Evolutionary conservation across 805 yeast genomes (phyloP), one percentile per base, ranked within the genome.

Genomic region (Saturnispora zaruensis): DNA sequence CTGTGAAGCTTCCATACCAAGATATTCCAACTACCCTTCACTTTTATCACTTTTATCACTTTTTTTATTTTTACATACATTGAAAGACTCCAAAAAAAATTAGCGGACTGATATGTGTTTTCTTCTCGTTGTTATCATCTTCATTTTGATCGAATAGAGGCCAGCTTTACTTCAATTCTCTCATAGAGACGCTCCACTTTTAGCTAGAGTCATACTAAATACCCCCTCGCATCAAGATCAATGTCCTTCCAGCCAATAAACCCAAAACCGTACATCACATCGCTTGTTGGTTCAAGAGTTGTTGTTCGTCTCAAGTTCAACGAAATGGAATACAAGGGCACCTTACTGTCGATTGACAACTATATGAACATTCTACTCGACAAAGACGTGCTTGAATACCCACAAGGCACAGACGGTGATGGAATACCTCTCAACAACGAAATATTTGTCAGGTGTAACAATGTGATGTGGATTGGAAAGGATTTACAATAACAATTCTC

Each of bases 291-390:
- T 50, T 75, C 82, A 51, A 73, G 69, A 32, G 89, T 91, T 11
- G 69, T 81, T 11, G 91, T 93, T 20, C 78, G 89, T 51, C 75
- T 93, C 54, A 93, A 93, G 64, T 93, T 96, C 84, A 91, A 89
- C 61, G 78, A 78, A 55, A 85, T 96, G 9, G 95, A 89, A 64
- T 93, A 93, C 66, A 77, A 71, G 52, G 99, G 99, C 1, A 76
- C 66, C 20, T 73, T 93, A 41, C 67, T 81, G 4, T 80, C 96
- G 1, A 84, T 87, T 23, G 99, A 93, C 63, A 86, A 87, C 59
- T 93, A 93, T 68, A 91, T 93, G 91, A 93, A 93, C 59, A 55
- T 93, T 32, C 89, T 86, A 61, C 66, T 90, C 38, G 82, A 77
- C 33, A 76, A 81, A 26, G 79, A 65, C 33, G 73, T 79, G 2